Conservation (phyloP, 345 rosid genomes). For the Dipteronia dyeriana region DNA sequence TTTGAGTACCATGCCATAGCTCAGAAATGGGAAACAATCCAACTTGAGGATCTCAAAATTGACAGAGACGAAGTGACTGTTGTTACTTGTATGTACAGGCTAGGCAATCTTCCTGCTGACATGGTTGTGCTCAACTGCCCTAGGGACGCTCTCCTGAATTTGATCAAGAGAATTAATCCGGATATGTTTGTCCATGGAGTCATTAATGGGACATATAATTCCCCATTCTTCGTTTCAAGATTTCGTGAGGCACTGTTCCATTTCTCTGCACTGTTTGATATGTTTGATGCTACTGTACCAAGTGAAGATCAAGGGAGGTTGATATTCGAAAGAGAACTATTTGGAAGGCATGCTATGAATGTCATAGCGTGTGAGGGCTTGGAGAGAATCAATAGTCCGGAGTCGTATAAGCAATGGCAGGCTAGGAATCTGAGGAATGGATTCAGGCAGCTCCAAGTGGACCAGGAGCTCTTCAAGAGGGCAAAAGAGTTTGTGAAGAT, state of each 20-base stretch:
- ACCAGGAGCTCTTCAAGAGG: slow-evolving; percentile 29
- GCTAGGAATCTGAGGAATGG: slow-evolving; percentile 45
- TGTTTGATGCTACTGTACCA: slow-evolving; percentile 49
- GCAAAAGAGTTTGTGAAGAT: slow-evolving; percentile 24
- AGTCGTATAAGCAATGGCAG: slow-evolving; percentile 62
- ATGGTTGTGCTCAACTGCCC: slow-evolving; percentile 43
- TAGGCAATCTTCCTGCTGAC: slow-evolving; percentile 55
- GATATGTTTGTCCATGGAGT: slow-evolving; percentile 42
- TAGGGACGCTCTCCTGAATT: slow-evolving; percentile 43
- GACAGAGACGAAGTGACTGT: slow-evolving; percentile 42
- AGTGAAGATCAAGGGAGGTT: slow-evolving; percentile 45
- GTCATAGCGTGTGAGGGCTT: slow-evolving; percentile 63
- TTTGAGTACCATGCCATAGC: slow-evolving; percentile 54
- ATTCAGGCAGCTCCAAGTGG: slow-evolving; percentile 44
- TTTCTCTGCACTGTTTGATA: slow-evolving; percentile 56
- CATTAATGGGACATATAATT: slow-evolving; percentile 45
- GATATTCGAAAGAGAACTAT: slow-evolving; percentile 46
- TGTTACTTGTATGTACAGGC: slow-evolving; percentile 40
- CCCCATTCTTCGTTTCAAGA: slow-evolving; percentile 54
- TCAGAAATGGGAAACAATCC: slow-evolving; percentile 58
- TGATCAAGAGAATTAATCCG: slow-evolving; percentile 49
- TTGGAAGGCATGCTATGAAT: slow-evolving; percentile 50
- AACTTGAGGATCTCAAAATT: slow-evolving; percentile 47
- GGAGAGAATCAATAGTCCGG: slow-evolving; percentile 65
- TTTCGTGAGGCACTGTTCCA: slow-evolving; percentile 61